Evolutionary conservation across 257 asterid species (phyloP), one percentile per base, ranked within the genome.

Genomic region (Ophiorrhiza pumila): DNA sequence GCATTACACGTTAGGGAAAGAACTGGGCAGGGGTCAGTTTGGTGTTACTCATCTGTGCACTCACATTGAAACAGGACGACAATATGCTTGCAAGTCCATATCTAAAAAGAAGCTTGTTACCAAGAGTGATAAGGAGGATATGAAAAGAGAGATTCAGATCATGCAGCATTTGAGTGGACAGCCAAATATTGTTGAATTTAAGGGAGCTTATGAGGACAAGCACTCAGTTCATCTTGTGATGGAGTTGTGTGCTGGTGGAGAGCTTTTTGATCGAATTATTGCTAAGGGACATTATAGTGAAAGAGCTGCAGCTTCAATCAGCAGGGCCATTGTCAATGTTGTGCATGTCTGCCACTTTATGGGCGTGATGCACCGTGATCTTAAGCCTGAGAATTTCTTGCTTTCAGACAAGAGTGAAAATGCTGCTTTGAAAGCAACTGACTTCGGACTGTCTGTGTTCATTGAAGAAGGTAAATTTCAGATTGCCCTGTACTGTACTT

Each of bases 111-210:
- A 89, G 78, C 88, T 91, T 1, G 87, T 85, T 8, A 85, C 90
- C 25, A 83, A 64, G 75, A 80, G 81, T 45, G 96, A 91, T 58
- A 89, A 86, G 45, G 97, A 87, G 75, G 97, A 91, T 39, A 89
- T 91, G 96, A 78, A 79, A 82, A 83, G 97, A 46, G 97, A 91
- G 83, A 78, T 91, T 77, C 90, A 87, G 88, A 72, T 91, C 15
- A 87, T 91, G 97, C 96, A 91, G 85, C 97, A 91, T 43, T 62
- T 91, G 83, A 87, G 92, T 47, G 97, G 97, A 17, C 97, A 91
- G 71, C 85, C 92, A 8, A 91, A 89, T 67, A 82, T 91, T 59
- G 96, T 89, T 39, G 96, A 91, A 72, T 91, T 91, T 46, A 87
- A 84, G 72, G 94, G 94, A 27, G 97, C 92, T 47, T 91, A 85